phyloP scores from a whole-genome alignment of 1,139 yeast species.

The Entelexis sorbosivorans region DNA sequence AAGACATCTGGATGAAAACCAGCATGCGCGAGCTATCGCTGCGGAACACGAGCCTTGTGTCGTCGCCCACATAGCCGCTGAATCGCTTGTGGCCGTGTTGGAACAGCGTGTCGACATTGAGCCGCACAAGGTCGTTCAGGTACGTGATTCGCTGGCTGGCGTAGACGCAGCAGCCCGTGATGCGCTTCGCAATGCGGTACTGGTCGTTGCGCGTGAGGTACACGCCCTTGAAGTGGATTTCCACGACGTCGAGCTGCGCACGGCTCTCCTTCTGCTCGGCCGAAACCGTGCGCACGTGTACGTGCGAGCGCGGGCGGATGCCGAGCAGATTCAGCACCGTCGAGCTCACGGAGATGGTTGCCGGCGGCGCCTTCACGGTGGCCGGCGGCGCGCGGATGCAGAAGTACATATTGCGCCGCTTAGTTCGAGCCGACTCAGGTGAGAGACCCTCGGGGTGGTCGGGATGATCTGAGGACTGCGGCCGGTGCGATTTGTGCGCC shows the following conservation, averaged over 20 bases:
- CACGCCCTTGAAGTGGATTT: slow-evolving; percentile 68
- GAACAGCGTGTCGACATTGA: slow-evolving; percentile 57
- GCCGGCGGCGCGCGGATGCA: slow-evolving; percentile 10
- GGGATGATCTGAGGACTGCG: not conserved
- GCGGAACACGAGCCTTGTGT: slow-evolving; percentile 72
- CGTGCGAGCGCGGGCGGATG: slow-evolving; percentile 54
- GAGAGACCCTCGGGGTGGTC: not conserved
- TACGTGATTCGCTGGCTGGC: slow-evolving; percentile 55
- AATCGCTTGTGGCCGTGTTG: slow-evolving; percentile 47
- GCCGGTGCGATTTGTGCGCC: not conserved
- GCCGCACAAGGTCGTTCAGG: slow-evolving; percentile 47
- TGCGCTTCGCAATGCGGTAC: slow-evolving; percentile 67
- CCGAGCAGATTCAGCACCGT: slow-evolving; percentile 53
- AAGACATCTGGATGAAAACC: slow-evolving; percentile 75
- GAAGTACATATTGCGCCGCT: slow-evolving; percentile 21
- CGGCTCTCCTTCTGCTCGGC: slow-evolving; percentile 26
- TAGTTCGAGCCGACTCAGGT: not conserved
- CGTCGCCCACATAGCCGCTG: slow-evolving; percentile 55
- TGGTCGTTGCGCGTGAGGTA: slow-evolving; percentile 82
- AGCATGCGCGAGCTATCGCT: slow-evolving; percentile 82
- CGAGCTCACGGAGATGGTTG: slow-evolving; percentile 35
- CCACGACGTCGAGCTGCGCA: slow-evolving; percentile 74
- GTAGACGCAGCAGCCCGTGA: slow-evolving; percentile 57
- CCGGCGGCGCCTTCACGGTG: not conserved
- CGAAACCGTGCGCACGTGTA: slow-evolving; percentile 41